These are phyloP conservation scores for Populus nigra DNA, from an alignment of 345 rosid genomes.

Conservation along the genomic window DNA sequence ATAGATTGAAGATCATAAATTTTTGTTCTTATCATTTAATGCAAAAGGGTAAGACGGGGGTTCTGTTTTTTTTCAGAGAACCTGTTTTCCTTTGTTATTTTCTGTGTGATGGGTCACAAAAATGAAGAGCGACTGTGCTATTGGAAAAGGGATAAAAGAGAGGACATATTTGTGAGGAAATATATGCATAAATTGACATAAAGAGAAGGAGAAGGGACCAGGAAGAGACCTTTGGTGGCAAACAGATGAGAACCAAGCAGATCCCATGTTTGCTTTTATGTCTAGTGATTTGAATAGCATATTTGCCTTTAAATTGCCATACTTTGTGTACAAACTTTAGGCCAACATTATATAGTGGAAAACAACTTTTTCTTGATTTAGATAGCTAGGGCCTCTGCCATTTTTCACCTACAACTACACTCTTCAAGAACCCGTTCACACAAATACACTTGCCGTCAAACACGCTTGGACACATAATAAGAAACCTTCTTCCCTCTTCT, in stretches of 20 bases:
- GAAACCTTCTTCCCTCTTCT: not conserved
- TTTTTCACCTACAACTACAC: not conserved
- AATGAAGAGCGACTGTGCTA: not conserved
- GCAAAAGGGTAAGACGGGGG: not conserved
- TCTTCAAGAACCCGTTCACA: not conserved
- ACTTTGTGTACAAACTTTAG: slow-evolving; percentile 32
- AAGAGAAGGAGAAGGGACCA: slow-evolving; percentile 12
- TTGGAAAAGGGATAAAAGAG: not conserved
- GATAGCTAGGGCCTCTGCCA: slow-evolving; percentile 20
- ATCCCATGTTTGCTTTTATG: slow-evolving; percentile 50
- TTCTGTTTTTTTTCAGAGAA: too few relatives aligned
- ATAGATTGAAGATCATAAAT: too few relatives aligned
- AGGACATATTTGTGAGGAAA: not conserved
- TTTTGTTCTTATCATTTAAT: too few relatives aligned
- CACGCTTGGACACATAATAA: not conserved
- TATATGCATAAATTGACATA: slow-evolving; percentile 1
- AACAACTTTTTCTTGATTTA: slow-evolving; percentile 40
- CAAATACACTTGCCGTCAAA: not conserved
- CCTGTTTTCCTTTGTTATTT: not conserved
- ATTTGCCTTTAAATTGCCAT: slow-evolving; percentile 29
- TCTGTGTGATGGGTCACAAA: not conserved
- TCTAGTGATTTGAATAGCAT: slow-evolving; percentile 54
- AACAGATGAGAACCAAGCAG: slow-evolving; percentile 46
- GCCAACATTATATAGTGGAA: slow-evolving; percentile 60
- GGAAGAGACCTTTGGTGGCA: slow-evolving; percentile 57